Base-by-base conservation (phyloP, 495 filamentous ascomycete genomes). In the Xylaria palmicola region DNA sequence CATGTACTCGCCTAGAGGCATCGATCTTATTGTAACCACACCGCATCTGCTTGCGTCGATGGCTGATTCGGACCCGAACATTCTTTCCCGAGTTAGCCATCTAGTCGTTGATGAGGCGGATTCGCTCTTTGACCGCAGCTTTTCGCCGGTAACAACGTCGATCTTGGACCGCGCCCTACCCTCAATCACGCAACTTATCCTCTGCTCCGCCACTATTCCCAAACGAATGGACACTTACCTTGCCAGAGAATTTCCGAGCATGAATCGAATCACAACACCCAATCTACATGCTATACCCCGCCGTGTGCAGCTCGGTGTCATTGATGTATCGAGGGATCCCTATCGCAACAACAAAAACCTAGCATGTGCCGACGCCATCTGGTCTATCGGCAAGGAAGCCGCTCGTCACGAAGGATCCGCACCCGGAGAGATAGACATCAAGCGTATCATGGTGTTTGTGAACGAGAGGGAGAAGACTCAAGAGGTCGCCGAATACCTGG, bases 121-220 rank as follows among this genome's bases (percentile, higher is more conserved):
- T 74, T 96, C 92, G 12, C 85, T 98, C 12, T 84, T 98, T 68
- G 95, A 98, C 73, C 89, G 92, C 52, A 91, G 90, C 30, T 98
- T 98, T 79, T 75, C 87, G 2, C 88, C 90, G 1, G 87, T 87
- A 27, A 97, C 95, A 1, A 88, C 85, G 13, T 81, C 84, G 48
- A 87, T 98, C 60, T 83, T 98, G 61, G 88, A 93, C 68, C 86
- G 89, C 62, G 81, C 83, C 3, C 79, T 85, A 2, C 88, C 91
- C 1, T 91, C 90, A 0, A 80, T 98, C 8, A 84, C 89, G 60
- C 91, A 97, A 68, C 81, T 98, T n/a, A 84, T 98, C 22, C 85
- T 98, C 58, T 98, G 94, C 79, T 98, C 94, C 3, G 94, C 94
- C 60, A 98, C 94, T 12, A 98, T 98, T 62, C 94, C 94, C 1